These are phyloP conservation scores for Penicillium macrosclerotiorum DNA, from an alignment of 495 filamentous ascomycete species.

Conservation along the genomic window DNA sequence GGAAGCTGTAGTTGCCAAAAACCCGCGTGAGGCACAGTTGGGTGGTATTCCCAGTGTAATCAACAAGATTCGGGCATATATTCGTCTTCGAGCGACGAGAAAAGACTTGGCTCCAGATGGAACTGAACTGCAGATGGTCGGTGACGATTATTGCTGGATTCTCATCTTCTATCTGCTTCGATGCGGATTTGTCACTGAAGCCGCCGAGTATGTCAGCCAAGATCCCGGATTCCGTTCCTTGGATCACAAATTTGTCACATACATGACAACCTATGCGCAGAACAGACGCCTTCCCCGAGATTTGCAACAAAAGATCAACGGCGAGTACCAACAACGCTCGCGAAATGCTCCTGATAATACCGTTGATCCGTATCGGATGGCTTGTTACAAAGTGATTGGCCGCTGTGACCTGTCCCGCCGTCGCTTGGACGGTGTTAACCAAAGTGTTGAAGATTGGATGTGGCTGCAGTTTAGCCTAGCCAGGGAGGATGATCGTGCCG, in stretches of 20 bases:
- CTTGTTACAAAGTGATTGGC: conserved; percentile 96
- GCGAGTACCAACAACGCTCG: conserved; percentile 80
- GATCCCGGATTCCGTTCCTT: conserved; percentile 83
- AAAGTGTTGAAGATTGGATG: conserved; percentile 89
- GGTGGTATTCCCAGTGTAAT: conserved; percentile 83
- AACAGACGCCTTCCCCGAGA: conserved; percentile 68
- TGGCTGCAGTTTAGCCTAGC: conserved; percentile 95
- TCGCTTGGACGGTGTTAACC: conserved; percentile 74
- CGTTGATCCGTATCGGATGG: conserved; percentile 92
- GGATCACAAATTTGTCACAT: conserved; percentile 86
- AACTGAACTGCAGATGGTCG: conserved; percentile 66
- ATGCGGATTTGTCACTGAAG: conserved; percentile 78
- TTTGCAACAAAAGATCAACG: conserved; percentile 79
- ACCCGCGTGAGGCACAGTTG: conserved; percentile 83
- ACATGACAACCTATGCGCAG: conserved; percentile 77
- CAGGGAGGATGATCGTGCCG: conserved; percentile 76
- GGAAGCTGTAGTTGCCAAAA: conserved; percentile 70
- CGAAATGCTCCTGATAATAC: conserved; percentile 82
- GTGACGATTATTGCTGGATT: conserved; percentile 86
- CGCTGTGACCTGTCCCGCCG: conserved; percentile 84
- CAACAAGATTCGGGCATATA: conserved; percentile 89
- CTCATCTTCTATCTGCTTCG: conserved; percentile 90
- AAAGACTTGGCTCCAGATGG: conserved; percentile 80
- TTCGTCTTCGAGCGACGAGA: conserved; percentile 68
- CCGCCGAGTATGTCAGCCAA: conserved; percentile 76